Conservation (phyloP, 768 basidiomycete genomes). For the Suillus decipiens region DNA sequence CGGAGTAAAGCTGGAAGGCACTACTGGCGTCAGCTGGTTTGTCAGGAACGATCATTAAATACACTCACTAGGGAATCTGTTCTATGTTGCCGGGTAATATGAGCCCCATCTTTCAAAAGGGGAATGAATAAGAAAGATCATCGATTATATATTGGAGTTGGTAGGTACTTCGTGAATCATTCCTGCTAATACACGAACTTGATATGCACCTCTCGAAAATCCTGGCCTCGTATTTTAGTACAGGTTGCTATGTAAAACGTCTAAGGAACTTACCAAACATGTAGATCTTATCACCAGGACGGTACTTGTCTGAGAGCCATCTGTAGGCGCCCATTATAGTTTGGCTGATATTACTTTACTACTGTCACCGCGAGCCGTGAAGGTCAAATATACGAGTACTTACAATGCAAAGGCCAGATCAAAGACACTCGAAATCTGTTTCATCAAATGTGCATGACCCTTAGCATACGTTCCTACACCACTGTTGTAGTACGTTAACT, state of each 20-base stretch:
- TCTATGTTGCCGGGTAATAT: constrained; percentile 42
- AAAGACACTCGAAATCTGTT: constrained; percentile 26
- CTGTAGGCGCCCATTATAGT: constrained; percentile 38
- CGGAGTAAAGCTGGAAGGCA: constrained; percentile 41
- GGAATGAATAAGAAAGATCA: not conserved
- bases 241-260: not conserved
- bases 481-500: constrained; percentile 43
- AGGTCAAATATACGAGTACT: constrained; percentile 1
- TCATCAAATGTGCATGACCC: constrained; percentile 16
- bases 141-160: not conserved
- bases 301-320: constrained; percentile 44
- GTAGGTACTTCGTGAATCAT: constrained; percentile 43
- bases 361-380: not conserved
- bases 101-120: constrained; percentile 38
- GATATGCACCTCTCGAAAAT: constrained; percentile 50
- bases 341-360: constrained; percentile 17
- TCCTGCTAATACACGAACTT: constrained; percentile 42
- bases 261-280: constrained; percentile 36
- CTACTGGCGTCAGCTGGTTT: constrained; percentile 21
- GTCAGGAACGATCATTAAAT: not conserved
- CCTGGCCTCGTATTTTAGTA: constrained; percentile 29
- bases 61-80: constrained; percentile 41
- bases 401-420: constrained; percentile 43
- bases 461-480: constrained; percentile 41
- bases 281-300: constrained; percentile 40